Evolutionary conservation across 2,329 filamentous ascomycete species (phyloP).

Genomic region (Tympanopsis confertula): DNA sequence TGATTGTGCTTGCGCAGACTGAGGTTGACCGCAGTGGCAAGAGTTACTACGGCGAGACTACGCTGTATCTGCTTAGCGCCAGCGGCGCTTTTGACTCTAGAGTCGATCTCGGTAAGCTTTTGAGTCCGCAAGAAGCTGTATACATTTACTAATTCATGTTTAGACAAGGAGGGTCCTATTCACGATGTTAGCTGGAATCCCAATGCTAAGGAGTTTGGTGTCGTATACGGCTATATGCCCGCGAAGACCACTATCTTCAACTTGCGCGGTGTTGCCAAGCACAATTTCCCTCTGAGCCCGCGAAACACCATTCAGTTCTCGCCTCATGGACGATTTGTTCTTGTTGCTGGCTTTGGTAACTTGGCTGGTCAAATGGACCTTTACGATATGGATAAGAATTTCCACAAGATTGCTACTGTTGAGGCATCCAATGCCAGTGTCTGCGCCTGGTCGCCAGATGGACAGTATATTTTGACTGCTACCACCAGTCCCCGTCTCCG

Average conservation of each 20-base stretch:
- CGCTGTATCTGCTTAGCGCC: slow-evolving; percentile 84
- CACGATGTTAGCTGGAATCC: slow-evolving; percentile 98
- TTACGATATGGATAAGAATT: slow-evolving; percentile 91
- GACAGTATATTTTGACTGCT: slow-evolving; percentile 90
- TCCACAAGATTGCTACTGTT: slow-evolving; percentile 82
- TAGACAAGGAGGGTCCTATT: slow-evolving; percentile 91
- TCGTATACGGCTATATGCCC: slow-evolving; percentile 98
- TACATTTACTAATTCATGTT: slow-evolving; percentile 10
- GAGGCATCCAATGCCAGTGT: slow-evolving; percentile 92
- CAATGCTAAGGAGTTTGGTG: slow-evolving; percentile 93
- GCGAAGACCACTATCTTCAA: slow-evolving; percentile 98
- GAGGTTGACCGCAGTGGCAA: slow-evolving; percentile 97
- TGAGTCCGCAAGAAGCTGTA: neutral
- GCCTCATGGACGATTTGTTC: slow-evolving; percentile 79
- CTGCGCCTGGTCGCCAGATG: slow-evolving; percentile 95
- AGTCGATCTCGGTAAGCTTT: slow-evolving; percentile 54
- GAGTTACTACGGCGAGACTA: slow-evolving; percentile 98
- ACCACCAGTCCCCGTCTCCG: slow-evolving; percentile 89
- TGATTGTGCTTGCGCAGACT: slow-evolving; percentile 92
- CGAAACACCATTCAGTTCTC: slow-evolving; percentile 95
- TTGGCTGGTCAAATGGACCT: slow-evolving; percentile 95
- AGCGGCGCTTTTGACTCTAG: slow-evolving; percentile 87
- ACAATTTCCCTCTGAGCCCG: slow-evolving; percentile 76
- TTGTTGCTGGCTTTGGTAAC: slow-evolving; percentile 95
- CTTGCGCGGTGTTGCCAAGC: slow-evolving; percentile 66